Percentiles rank a stretch among this genome's conserved stretches.
Evolutionary conservation across 2,329 filamentous ascomycete genomes (phyloP).

Genomic region (Plectosphaerella plurivora): DNA sequence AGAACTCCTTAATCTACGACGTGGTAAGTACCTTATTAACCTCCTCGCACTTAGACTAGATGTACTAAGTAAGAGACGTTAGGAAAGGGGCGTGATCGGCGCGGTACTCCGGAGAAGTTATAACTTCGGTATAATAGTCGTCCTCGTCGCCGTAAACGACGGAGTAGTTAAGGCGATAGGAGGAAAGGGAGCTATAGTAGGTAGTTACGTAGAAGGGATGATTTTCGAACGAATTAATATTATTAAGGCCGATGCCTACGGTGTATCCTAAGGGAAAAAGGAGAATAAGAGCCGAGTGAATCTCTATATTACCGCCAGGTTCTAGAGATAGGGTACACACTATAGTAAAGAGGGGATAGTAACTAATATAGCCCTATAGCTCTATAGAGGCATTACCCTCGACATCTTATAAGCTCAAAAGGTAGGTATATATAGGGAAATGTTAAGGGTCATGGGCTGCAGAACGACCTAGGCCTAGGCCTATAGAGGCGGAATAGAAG

Average conservation of each 20-base stretch:
- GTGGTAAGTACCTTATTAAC: background rate
- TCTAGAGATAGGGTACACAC: background rate
- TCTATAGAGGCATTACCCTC: no score
- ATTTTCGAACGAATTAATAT: background rate
- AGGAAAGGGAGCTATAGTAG: background rate
- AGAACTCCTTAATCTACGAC: slow-evolving; percentile 4
- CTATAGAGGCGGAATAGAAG: no score
- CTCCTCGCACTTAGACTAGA: slow-evolving; percentile 3
- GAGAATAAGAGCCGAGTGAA: background rate
- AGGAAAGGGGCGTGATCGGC: slow-evolving; percentile 4
- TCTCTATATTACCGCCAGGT: background rate
- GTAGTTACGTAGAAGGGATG: background rate
- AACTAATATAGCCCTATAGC: no score
- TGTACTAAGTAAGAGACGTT: slow-evolving; percentile 6
- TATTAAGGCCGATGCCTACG: background rate
- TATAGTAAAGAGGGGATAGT: no score
- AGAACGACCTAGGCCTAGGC: no score
- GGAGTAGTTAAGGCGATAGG: background rate
- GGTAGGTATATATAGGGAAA: no score
- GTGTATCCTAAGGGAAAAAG: background rate
- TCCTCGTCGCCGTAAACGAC: background rate
- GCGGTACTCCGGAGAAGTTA: slow-evolving; percentile 6
- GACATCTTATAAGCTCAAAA: no score
- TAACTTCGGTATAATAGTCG: background rate
- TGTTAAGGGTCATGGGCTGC: no score